These are phyloP conservation scores for Colletotrichum eleusines DNA, from an alignment of 2,329 filamentous ascomycete genomes.

Conservation along the genomic window DNA sequence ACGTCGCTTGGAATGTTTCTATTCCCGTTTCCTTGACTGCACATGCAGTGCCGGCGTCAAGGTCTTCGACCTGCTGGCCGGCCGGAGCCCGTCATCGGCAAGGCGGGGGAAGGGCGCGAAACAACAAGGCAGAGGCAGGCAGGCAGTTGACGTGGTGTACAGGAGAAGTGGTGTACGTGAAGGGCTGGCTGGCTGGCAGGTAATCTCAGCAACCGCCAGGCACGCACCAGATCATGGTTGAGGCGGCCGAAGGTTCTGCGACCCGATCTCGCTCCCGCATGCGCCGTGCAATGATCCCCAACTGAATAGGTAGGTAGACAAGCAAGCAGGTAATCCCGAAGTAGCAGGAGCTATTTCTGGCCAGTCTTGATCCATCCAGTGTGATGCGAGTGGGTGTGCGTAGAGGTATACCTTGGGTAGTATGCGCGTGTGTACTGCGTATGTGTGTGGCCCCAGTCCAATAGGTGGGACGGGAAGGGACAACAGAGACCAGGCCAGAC, in stretches of 20 bases:
- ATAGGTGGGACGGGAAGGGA: conserved; percentile 37
- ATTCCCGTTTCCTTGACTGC: conserved; percentile 29
- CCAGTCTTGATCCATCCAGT: conserved; percentile 20
- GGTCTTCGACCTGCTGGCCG: conserved; percentile 21
- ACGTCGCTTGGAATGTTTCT: conserved; percentile 37
- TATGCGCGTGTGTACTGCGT: not conserved
- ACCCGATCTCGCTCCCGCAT: conserved; percentile 42
- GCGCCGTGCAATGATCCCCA: conserved; percentile 35
- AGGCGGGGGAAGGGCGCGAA: not conserved
- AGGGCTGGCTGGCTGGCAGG: conserved; percentile 33
- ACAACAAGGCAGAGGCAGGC: not conserved
- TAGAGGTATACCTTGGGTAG: not conserved
- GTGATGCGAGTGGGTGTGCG: conserved; percentile 5
- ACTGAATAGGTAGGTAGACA: conserved; percentile 20
- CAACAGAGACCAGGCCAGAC: conserved; percentile 24
- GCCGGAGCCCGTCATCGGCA: conserved; percentile 29
- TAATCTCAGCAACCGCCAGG: conserved; percentile 41
- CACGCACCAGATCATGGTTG: conserved; percentile 16
- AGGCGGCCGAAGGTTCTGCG: conserved; percentile 39
- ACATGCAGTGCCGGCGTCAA: conserved; percentile 33
- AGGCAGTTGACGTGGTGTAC: not conserved
- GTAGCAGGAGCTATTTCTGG: conserved; percentile 39
- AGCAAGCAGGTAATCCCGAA: conserved; percentile 1
- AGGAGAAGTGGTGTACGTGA: conserved; percentile 20
- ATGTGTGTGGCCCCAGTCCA: conserved; percentile 12